Percentiles rank a stretch among this genome's conserved stretches.
phyloP scores from a whole-genome alignment of 2,329 filamentous ascomycete genomes.

The Arachnomyces sp. region DNA sequence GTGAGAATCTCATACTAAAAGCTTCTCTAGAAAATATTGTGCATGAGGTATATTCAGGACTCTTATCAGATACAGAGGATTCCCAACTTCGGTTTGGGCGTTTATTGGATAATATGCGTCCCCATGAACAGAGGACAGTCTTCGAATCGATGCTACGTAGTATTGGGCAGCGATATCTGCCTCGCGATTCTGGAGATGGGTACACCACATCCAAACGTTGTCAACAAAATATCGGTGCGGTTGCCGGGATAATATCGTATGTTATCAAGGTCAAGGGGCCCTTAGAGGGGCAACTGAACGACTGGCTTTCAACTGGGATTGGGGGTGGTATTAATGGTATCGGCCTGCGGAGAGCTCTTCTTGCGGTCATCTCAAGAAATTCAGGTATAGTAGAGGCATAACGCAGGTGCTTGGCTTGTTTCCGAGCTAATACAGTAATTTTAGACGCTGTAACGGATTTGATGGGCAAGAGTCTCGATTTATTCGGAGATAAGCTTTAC shows the following conservation, averaged over 20 bases:
- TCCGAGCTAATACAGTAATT: conserved; percentile 5
- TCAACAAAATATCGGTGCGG: conserved; percentile 43
- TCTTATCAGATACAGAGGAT: conserved; percentile 26
- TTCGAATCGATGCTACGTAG: conserved; percentile 39
- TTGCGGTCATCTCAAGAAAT: conserved; percentile 49
- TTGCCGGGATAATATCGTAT: conserved; percentile 48
- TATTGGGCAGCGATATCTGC: conserved; percentile 34
- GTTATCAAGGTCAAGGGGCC: conserved; percentile 42
- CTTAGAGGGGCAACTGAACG: conserved; percentile 48
- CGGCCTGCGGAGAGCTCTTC: conserved; percentile 58
- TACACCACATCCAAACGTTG: too few relatives aligned
- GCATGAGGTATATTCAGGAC: conserved; percentile 29
- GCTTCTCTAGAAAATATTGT: conserved; percentile 31
- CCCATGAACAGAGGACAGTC: conserved; percentile 41
- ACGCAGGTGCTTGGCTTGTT: too few relatives aligned
- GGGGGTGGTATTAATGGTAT: conserved; percentile 58
- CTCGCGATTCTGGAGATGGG: conserved; percentile 11
- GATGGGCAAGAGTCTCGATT: conserved; percentile 59
- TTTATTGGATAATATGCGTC: conserved; percentile 37
- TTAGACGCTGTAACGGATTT: conserved; percentile 36
- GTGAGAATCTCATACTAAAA: conserved; percentile 3
- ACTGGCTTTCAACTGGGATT: conserved; percentile 58
- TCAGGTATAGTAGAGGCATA: conserved; percentile 33
- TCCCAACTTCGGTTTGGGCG: conserved; percentile 24
- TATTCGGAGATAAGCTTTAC: conserved; percentile 79